Conservation (phyloP, 805 yeast species). For the Hagleromyces aurorensis region DNA sequence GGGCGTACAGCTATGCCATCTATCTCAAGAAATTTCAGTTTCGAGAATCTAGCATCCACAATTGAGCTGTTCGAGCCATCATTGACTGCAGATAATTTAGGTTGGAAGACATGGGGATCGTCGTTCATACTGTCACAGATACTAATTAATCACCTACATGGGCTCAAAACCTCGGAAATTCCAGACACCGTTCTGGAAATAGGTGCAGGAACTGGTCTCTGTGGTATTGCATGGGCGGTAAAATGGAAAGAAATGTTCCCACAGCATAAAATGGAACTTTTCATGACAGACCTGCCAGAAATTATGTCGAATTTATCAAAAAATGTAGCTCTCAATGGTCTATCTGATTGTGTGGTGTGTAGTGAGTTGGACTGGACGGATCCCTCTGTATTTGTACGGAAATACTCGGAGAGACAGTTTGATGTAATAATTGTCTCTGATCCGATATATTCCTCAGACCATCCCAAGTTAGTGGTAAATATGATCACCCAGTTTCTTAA, state of each 20-base stretch:
- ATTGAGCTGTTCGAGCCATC: constrained; percentile 66
- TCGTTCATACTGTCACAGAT: constrained; percentile 59
- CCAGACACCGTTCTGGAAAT: constrained; percentile 47
- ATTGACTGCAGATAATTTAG: constrained; percentile 76
- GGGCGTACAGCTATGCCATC: constrained; percentile 81
- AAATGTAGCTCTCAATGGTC: constrained; percentile 50
- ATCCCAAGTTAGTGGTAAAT: constrained; percentile 63
- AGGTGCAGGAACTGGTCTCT: constrained; percentile 95
- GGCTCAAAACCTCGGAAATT: neutral
- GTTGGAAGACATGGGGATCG: constrained; percentile 96
- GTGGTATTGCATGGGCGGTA: constrained; percentile 58
- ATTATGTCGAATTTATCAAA: constrained; percentile 59
- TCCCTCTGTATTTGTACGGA: constrained; percentile 37
- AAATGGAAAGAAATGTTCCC: constrained; percentile 32
- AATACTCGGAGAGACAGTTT: constrained; percentile 33
- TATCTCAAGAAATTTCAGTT: constrained; percentile 48
- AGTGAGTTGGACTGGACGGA: constrained; percentile 72
- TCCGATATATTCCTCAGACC: constrained; percentile 78
- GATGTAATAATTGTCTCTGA: constrained; percentile 70
- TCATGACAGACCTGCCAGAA: constrained; percentile 71
- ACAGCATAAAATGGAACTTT: constrained; percentile 37
- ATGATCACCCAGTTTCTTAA: constrained; percentile 50
- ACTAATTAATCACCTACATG: constrained; percentile 30
- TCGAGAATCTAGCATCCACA: constrained; percentile 32
- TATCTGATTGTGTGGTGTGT: constrained; percentile 30